phyloP scores from a whole-genome alignment of 2,329 filamentous ascomycete species.

The Sporothrix brunneoviolacea region DNA sequence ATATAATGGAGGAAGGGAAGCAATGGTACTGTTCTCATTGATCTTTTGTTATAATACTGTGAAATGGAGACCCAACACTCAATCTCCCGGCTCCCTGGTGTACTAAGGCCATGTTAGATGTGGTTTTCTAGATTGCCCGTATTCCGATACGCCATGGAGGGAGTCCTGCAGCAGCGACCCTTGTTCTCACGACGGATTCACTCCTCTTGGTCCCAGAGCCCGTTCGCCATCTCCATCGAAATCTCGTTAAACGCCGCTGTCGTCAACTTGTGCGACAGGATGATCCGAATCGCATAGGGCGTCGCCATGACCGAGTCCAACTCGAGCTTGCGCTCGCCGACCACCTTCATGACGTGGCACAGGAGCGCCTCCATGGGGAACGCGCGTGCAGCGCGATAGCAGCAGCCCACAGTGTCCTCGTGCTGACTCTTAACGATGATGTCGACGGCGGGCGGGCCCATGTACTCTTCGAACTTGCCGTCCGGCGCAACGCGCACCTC shows the following conservation, averaged over 20 bases:
- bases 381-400: background rate
- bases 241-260: background rate
- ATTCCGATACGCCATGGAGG: too few relatives aligned
- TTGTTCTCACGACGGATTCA: too few relatives aligned
- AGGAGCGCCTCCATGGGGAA: conserved; percentile 7
- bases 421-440: conserved; percentile 5
- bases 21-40: too few relatives aligned
- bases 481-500: background rate
- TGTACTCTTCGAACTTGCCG: background rate
- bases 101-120: too few relatives aligned
- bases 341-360: conserved; percentile 1
- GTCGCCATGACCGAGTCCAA: conserved; percentile 4
- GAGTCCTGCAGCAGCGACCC: too few relatives aligned
- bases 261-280: background rate
- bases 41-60: too few relatives aligned
- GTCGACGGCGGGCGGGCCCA: conserved; percentile 8
- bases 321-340: background rate
- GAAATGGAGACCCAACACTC: too few relatives aligned
- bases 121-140: too few relatives aligned
- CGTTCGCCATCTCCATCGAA: background rate
- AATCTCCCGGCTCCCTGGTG: too few relatives aligned
- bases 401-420: conserved; percentile 1
- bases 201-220: background rate
- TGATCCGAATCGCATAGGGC: background rate
- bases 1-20: too few relatives aligned